Percentiles rank a stretch among this genome's conserved stretches.
These are phyloP conservation scores for Phialophora chinensis DNA, from an alignment of 2,329 filamentous ascomycete species.

Conservation along the genomic window DNA sequence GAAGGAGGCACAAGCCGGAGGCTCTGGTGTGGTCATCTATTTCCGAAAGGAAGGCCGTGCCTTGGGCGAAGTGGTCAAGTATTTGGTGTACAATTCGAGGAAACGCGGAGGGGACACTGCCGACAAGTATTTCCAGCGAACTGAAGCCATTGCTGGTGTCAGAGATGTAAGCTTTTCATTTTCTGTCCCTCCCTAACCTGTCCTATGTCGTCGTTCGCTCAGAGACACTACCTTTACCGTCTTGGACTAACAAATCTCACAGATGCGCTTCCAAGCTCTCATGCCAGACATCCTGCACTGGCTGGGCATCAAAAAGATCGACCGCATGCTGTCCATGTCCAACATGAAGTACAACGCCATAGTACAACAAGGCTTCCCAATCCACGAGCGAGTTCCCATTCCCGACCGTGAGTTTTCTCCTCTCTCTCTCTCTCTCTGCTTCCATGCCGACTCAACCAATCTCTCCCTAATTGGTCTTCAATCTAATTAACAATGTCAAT, in stretches of 20 bases:
- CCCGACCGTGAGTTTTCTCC: slow-evolving; percentile 61
- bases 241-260: too few species aligned
- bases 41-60: slow-evolving; percentile 97
- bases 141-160: slow-evolving; percentile 95
- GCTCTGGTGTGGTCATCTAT: slow-evolving; percentile 94
- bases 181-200: too few species aligned
- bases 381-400: slow-evolving; percentile 87
- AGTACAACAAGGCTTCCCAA: slow-evolving; percentile 65
- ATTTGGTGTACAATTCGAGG: slow-evolving; percentile 68
- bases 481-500: slow-evolving; percentile 80
- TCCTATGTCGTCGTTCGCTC: slow-evolving; percentile 44
- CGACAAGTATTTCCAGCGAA: slow-evolving; percentile 93
- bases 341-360: slow-evolving; percentile 68
- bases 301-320: slow-evolving; percentile 98
- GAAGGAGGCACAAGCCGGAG: slow-evolving; percentile 92
- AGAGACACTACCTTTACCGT: slow-evolving; percentile 64
- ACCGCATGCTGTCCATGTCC: slow-evolving; percentile 98
- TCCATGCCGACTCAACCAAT: slow-evolving; percentile 79
- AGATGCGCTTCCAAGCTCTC: slow-evolving; percentile 94
- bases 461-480: slow-evolving; percentile 85
- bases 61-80: slow-evolving; percentile 92
- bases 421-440: too few species aligned
- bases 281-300: slow-evolving; percentile 99
- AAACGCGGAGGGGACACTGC: slow-evolving; percentile 59
- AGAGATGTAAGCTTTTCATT: slow-evolving; percentile 59